phyloP scores from a whole-genome alignment of 1,284 basidiomycete species.

The Trametes polyzona region DNA sequence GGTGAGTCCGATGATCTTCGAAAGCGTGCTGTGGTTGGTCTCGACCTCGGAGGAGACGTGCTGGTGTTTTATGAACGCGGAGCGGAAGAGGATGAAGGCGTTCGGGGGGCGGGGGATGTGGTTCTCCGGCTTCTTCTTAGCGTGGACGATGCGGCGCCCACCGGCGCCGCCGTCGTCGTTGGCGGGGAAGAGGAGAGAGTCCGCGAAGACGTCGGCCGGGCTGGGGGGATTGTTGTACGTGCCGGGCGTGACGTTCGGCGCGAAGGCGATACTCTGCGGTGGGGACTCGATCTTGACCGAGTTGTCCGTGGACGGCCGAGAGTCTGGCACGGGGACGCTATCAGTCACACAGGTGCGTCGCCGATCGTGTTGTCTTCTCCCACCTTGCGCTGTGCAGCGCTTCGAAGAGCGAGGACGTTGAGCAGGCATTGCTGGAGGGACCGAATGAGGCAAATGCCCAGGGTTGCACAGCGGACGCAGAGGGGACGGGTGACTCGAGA shows the following conservation, averaged over 20 bases:
- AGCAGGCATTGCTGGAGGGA: constrained; percentile 51
- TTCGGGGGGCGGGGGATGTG: constrained; percentile 93
- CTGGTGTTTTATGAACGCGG: constrained; percentile 81
- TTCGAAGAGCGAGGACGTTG: constrained; percentile 54
- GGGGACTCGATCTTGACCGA: constrained; percentile 47
- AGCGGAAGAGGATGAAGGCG: constrained; percentile 94
- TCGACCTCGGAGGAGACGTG: constrained; percentile 78
- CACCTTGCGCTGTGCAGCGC: constrained; percentile 49
- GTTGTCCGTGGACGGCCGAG: constrained; percentile 56
- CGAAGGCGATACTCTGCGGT: constrained; percentile 54
- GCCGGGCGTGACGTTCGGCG: constrained; percentile 59
- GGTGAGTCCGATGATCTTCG: constrained; percentile 54
- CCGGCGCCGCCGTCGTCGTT: constrained; percentile 35
- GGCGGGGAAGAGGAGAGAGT: constrained; percentile 50
- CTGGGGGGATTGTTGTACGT: constrained; percentile 57
- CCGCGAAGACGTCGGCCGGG: constrained; percentile 34
- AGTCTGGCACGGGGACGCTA: constrained; percentile 38
- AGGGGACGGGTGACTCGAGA: constrained; percentile 29
- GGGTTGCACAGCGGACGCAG: constrained; percentile 26
- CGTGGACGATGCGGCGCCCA: constrained; percentile 43
- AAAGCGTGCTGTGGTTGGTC: constrained; percentile 80
- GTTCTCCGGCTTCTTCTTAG: constrained; percentile 69
- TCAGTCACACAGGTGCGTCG: constrained; percentile 26
- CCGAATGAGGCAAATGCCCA: constrained; percentile 25
- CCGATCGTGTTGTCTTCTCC: constrained; percentile 26